Evolutionary conservation across 73 alveolate species (phyloP), one percentile per base, ranked within the genome.

Genomic region (Paramecium caudatum): DNA sequence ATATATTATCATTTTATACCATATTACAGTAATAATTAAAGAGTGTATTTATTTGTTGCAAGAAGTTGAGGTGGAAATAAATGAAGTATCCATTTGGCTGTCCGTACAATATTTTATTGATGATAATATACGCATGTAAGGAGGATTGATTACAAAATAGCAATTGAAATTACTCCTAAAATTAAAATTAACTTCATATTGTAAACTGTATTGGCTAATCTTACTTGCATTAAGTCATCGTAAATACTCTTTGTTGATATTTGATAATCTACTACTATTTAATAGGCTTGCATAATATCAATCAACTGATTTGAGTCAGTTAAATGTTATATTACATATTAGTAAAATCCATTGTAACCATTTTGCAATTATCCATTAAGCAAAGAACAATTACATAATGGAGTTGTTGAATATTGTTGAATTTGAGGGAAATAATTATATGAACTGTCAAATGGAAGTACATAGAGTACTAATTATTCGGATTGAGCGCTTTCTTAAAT

Each of bases 361-460:
- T 50, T 50, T 21, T 17, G 21, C 9, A 50, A 50, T 50, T 50
- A 21, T 25, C 30, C 30, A 25, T n/a, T 9, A 1, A 50, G 30
- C 30, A 50, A 50, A 3, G 78, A 7, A 17, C 78, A 50, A 50
- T 50, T 6, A 21, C 78, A 50, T 50, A 50, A 19, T 8, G 78
- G 30, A 7, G 13, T 17, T 16, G 78, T 50, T 7, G 78, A 50
- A 50, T 50, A 50, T 21, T 50, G 15, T 17, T 50, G 12, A 19
- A 50, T 50, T 50, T 50, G 43, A 25, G 78, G 78, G 30, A 50
- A 50, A 8, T 50, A 50, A n/a, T 50, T 39, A 50, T 50, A 50
- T 50, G 21, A 25, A 4, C 43, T 50, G 30, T 50, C 78, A 50
- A 50, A 50, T 25, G 78, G 78, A 3, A 50, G 78, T 8, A 25